Base-by-base conservation (phyloP, 2,329 filamentous ascomycete species). In the Botrytis squamosa region DNA sequence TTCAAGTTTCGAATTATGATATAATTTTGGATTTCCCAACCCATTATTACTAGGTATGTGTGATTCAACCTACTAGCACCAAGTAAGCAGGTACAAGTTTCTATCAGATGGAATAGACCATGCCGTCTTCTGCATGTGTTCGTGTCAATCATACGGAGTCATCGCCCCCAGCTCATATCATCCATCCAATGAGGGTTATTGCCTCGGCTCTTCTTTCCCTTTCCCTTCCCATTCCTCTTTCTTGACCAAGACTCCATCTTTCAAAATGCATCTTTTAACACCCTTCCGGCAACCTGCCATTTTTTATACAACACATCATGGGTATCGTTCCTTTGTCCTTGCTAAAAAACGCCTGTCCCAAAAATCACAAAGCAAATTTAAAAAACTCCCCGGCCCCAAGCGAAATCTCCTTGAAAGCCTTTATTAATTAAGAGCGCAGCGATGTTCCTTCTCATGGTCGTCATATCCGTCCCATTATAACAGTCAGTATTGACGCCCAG, bases 341-440 rank as follows among this genome's bases (percentile, higher is more conserved):
- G 60, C 44, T 59, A 16, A 57, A 64, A 70, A 77, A 78, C 75
- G 72, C 76, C 76, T 9, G 18, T 57, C 49, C 25, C n/a, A 33
- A 57, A 57, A 78, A 78, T n/a, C 14, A 38, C 38, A 36, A 38
- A 22, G 38, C 33, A 36, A 52, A 33, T 33, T 72, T 60, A 72
- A 59, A 68, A 75, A 14, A 76, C 78, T 46, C 70, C 74, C 44
- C 57, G 65, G 33, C 74, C 76, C 80, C 79, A 81, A 55, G 74
- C 77, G 74, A 91, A 91, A 1, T 90, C 88, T 6, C 86, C 89
- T 3, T 80, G 85, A 78, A 92, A 92, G 0, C 91, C 91, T n/a
- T 87, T 86, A 71, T 92, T 91, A 52, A 94, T 79, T 16, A 94
- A 82, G 73, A 91, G 86, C 1, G 87, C 88, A 0, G 91, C 91